Evolutionary conservation across 1,139 yeast genomes (phyloP).

Genomic region (Hyphopichia burtonii): DNA sequence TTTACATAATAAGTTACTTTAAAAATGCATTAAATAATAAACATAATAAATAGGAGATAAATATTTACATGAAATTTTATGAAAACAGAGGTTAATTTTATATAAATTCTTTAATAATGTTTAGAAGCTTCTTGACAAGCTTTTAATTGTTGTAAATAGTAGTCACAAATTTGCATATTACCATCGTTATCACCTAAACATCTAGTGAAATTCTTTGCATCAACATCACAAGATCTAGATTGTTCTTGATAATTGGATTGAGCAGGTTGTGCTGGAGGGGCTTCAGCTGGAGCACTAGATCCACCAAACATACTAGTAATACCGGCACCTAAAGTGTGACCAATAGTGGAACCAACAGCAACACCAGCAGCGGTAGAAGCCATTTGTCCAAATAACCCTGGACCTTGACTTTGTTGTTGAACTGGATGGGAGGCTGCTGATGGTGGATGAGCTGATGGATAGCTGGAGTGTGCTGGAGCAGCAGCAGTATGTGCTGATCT

Average conservation of each 20-base stretch:
- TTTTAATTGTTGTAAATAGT: slow-evolving; percentile 93
- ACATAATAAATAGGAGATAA: background rate
- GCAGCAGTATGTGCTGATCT: slow-evolving; percentile 80
- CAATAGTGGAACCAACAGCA: slow-evolving; percentile 96
- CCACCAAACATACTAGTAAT: slow-evolving; percentile 87
- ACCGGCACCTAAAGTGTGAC: slow-evolving; percentile 96
- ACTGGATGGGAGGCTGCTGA: slow-evolving; percentile 26
- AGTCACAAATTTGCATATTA: slow-evolving; percentile 95
- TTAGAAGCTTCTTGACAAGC: slow-evolving; percentile 95
- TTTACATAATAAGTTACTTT: too few species aligned
- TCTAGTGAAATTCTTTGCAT: slow-evolving; percentile 92
- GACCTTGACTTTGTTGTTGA: slow-evolving; percentile 46
- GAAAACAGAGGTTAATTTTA: too few species aligned
- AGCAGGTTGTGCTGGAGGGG: slow-evolving; percentile 42
- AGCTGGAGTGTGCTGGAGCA: slow-evolving; percentile 43
- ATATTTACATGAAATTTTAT: too few species aligned
- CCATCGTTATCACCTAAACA: slow-evolving; percentile 92
- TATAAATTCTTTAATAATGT: slow-evolving; percentile 49
- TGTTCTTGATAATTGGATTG: slow-evolving; percentile 46
- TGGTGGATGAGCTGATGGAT: slow-evolving; percentile 37
- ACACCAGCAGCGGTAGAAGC: slow-evolving; percentile 99
- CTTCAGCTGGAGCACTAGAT: slow-evolving; percentile 55
- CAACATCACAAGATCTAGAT: slow-evolving; percentile 74
- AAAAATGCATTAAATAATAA: background rate
- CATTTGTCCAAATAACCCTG: slow-evolving; percentile 96